Percentiles rank a stretch among this genome's conserved stretches.
These are phyloP conservation scores for Phyllosticta citribraziliensis DNA, from an alignment of 2,329 filamentous ascomycete genomes.

Conservation along the genomic window DNA sequence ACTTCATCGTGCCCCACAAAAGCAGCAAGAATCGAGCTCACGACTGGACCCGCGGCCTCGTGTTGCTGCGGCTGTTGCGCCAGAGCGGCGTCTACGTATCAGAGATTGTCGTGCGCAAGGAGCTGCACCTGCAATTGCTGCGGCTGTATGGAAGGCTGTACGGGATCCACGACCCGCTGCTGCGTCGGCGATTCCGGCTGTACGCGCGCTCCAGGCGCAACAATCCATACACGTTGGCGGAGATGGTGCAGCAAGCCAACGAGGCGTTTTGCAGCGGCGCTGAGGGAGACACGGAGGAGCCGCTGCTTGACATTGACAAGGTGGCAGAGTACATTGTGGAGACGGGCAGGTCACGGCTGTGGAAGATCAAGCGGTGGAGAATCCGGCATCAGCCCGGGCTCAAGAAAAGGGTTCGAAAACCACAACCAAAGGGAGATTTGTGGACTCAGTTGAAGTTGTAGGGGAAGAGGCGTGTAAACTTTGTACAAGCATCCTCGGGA, in stretches of 20 bases:
- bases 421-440: background rate
- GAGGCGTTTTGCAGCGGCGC: background rate
- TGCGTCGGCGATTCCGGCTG: background rate
- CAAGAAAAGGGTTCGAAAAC: background rate
- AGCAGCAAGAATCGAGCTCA: conserved; percentile 18
- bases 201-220: background rate
- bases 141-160: conserved; percentile 19
- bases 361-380: background rate
- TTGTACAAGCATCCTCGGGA: background rate
- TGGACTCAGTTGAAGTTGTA: background rate
- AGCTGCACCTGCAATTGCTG: conserved; percentile 19
- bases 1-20: conserved; percentile 17
- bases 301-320: background rate
- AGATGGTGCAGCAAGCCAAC: conserved; percentile 1
- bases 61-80: conserved; percentile 20
- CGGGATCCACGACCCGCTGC: background rate
- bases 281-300: background rate
- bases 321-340: background rate
- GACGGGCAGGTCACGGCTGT: background rate
- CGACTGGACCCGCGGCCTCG: conserved; percentile 22
- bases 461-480: background rate
- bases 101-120: conserved; percentile 11
- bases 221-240: background rate
- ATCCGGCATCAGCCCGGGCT: background rate
- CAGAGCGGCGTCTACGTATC: conserved; percentile 19